phyloP scores from a whole-genome alignment of 1,139 yeast species.

The Suhomyces guaymorum region DNA sequence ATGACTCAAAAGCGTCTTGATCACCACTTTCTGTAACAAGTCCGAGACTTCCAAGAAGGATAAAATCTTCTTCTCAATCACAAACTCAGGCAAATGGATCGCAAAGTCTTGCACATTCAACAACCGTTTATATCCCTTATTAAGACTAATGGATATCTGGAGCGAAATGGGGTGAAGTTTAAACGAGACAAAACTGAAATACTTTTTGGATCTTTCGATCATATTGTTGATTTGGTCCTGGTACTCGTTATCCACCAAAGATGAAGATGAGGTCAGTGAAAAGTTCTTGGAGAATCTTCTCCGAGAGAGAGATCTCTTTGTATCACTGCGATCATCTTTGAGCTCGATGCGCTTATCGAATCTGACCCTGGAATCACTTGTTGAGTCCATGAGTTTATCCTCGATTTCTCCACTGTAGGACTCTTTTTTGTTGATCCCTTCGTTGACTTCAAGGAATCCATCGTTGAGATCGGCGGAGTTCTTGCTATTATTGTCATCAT shows the following conservation, averaged over 20 bases:
- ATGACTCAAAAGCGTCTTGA: conserved; percentile 56
- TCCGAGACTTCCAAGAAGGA: conserved; percentile 57
- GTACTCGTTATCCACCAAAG: conserved; percentile 20
- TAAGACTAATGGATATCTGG: conserved; percentile 59
- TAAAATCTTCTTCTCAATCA: conserved; percentile 49
- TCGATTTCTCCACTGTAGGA: conserved; percentile 6
- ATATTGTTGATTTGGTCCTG: conserved; percentile 53
- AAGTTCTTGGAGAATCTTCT: conserved; percentile 7
- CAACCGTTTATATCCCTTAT: conserved; percentile 53
- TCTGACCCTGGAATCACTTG: conserved; percentile 3
- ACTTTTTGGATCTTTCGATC: conserved; percentile 60
- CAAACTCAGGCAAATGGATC: conserved; percentile 54
- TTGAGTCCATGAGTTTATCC: neutral
- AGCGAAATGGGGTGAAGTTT: conserved; percentile 48
- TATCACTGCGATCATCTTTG: conserved; percentile 1
- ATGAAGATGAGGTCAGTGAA: conserved; percentile 10
- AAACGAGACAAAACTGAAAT: conserved; percentile 54
- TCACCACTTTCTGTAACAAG: conserved; percentile 50
- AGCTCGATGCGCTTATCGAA: conserved; percentile 5
- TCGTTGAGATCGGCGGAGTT: conserved; percentile 3
- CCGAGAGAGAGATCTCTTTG: conserved; percentile 3
- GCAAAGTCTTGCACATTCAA: conserved; percentile 63
- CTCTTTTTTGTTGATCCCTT: conserved; percentile 6
- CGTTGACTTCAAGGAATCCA: conserved; percentile 17
- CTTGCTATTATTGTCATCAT: conserved; percentile 12